phyloP scores from a whole-genome alignment of 345 rosid genomes.

The Aurinia saxatilis region DNA sequence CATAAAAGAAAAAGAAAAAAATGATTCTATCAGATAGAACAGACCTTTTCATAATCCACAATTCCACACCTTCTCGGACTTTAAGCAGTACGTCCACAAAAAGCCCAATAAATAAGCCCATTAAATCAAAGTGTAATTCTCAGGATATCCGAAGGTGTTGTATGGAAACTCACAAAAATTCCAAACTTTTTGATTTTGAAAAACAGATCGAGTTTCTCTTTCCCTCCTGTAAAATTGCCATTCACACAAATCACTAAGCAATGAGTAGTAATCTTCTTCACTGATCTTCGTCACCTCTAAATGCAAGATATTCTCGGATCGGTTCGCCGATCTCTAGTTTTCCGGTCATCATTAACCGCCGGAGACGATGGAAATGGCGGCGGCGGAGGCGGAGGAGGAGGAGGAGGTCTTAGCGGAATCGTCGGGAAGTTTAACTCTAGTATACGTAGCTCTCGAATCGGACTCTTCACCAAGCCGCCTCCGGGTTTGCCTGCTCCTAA shows the following conservation, averaged over 20 bases:
- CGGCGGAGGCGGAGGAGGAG: conserved; percentile 22
- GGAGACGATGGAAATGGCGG: conserved; percentile 36
- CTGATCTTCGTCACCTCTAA: conserved; percentile 1
- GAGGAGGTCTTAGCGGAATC: conserved; percentile 38
- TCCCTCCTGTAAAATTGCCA: conserved; percentile 25
- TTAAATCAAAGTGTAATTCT: neutral
- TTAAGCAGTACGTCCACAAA: too few species aligned
- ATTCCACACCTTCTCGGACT: too few species aligned
- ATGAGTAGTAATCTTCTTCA: conserved; percentile 9
- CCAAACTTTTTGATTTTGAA: conserved; percentile 16
- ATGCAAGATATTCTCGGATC: conserved; percentile 89
- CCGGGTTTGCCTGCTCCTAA: conserved; percentile 38
- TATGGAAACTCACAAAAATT: neutral
- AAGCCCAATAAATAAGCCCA: conserved; percentile 10
- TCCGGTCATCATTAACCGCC: conserved; percentile 46
- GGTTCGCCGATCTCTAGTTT: conserved; percentile 73
- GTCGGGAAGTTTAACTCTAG: conserved; percentile 69
- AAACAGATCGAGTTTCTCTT: conserved; percentile 30
- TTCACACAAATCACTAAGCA: conserved; percentile 6
- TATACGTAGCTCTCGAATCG: conserved; percentile 64
- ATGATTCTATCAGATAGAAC: too few species aligned
- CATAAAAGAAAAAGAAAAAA: too few species aligned
- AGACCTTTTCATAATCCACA: too few species aligned
- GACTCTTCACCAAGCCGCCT: conserved; percentile 45
- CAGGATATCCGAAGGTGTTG: neutral